These are phyloP conservation scores for Xylaria sp. DNA, from an alignment of 495 filamentous ascomycete genomes.

Conservation along the genomic window DNA sequence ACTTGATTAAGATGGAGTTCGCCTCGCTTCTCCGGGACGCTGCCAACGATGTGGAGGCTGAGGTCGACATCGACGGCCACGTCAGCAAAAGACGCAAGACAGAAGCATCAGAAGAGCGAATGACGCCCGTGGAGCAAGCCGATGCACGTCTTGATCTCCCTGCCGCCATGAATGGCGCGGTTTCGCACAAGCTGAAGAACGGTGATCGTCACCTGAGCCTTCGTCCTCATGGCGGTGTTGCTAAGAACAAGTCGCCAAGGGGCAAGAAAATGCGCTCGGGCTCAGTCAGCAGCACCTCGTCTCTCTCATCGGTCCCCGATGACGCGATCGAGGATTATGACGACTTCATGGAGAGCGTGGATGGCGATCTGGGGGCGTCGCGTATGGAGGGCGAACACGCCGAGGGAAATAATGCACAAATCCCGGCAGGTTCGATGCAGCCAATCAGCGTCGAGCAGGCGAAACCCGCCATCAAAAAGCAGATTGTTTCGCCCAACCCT, in stretches of 20 bases:
- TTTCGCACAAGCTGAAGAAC: background rate
- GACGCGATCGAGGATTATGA: constrained; percentile 42
- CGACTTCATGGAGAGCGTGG: constrained; percentile 35
- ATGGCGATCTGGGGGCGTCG: constrained; percentile 36
- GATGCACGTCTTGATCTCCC: constrained; percentile 1
- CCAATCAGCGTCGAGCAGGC: constrained; percentile 42
- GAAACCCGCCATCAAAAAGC: constrained; percentile 47
- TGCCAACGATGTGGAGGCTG: constrained; percentile 29
- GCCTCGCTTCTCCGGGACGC: constrained; percentile 22
- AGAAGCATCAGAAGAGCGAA: constrained; percentile 4
- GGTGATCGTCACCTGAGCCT: background rate
- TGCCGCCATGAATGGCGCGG: background rate
- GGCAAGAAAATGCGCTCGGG: constrained; percentile 34
- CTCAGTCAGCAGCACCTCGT: constrained; percentile 49
- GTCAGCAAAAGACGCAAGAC: constrained; percentile 44
- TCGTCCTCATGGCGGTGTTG: constrained; percentile 7
- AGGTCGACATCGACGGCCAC: constrained; percentile 36
- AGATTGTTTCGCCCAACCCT: constrained; percentile 42
- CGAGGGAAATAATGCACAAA: constrained; percentile 41
- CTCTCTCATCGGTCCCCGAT: constrained; percentile 50
- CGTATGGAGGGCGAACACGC: constrained; percentile 28
- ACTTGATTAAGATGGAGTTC: constrained; percentile 50
- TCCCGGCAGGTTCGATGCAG: constrained; percentile 39
- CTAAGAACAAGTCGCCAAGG: constrained; percentile 32
- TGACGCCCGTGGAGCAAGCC: background rate